Evolutionary conservation across 352 stramenopile genomes (phyloP).

Genomic region (Globisporangium spinosum): DNA sequence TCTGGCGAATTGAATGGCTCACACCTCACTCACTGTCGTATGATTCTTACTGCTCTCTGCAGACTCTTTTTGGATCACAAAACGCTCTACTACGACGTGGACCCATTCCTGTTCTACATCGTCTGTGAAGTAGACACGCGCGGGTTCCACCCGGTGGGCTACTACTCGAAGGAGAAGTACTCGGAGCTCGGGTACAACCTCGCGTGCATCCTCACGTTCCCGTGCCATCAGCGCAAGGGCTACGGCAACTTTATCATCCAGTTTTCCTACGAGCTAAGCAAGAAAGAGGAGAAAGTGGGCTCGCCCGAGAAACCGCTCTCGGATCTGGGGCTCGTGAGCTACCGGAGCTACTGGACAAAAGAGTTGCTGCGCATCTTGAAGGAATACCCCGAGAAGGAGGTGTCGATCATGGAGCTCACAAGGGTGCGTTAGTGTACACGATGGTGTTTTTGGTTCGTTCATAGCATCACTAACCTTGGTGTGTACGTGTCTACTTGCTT

Average conservation of each 20-base stretch:
- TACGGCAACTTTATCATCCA: slow-evolving; percentile 99
- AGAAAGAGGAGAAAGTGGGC: slow-evolving; percentile 96
- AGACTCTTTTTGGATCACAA: slow-evolving; percentile 99
- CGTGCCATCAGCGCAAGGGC: slow-evolving; percentile 97
- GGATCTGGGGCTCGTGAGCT: slow-evolving; percentile 98
- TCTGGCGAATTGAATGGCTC: background rate
- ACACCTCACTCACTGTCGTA: background rate
- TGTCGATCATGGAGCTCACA: slow-evolving; percentile 96
- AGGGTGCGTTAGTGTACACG: slow-evolving; percentile 9
- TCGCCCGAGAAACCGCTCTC: slow-evolving; percentile 99
- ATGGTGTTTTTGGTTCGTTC: no score
- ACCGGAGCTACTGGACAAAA: slow-evolving; percentile 98
- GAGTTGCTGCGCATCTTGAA: slow-evolving; percentile 92
- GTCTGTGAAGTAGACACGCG: slow-evolving; percentile 93
- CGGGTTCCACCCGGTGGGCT: slow-evolving; percentile 95
- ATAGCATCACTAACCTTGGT: background rate
- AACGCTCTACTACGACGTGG: slow-evolving; percentile 99
- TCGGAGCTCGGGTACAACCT: slow-evolving; percentile 98
- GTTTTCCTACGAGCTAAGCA: slow-evolving; percentile 98
- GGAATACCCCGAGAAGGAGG: slow-evolving; percentile 70
- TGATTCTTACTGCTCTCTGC: background rate
- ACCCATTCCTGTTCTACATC: slow-evolving; percentile 99
- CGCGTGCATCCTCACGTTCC: slow-evolving; percentile 99
- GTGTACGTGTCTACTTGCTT: background rate
- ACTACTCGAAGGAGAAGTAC: slow-evolving; percentile 99